Evolutionary conservation across 75 land plant species (phyloP).

Genomic region (Sequoiadendron giganteum): DNA sequence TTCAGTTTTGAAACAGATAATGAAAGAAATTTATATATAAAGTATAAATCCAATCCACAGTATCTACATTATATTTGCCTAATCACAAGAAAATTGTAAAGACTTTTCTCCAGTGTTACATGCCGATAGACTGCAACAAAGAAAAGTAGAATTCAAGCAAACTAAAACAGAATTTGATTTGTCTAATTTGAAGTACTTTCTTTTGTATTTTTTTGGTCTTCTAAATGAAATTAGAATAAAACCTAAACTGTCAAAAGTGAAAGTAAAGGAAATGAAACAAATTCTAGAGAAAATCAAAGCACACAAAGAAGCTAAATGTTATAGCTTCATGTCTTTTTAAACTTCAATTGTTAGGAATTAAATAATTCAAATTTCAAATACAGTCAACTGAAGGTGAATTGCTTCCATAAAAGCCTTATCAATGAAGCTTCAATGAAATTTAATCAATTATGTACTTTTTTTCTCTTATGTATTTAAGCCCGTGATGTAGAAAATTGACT

Average conservation of each 20-base stretch:
- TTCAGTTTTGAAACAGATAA: not conserved
- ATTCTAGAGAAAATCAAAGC: no score
- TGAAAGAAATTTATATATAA: not conserved
- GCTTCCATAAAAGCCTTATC: not conserved
- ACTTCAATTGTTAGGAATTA: not conserved
- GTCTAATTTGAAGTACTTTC: not conserved
- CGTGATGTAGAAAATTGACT: not conserved
- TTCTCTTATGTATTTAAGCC: not conserved
- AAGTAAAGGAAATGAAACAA: not conserved
- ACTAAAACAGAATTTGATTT: not conserved
- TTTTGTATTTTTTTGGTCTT: not conserved
- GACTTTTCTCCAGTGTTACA: not conserved
- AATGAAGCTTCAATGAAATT: not conserved
- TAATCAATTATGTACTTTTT: not conserved
- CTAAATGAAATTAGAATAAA: not conserved
- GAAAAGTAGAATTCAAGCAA: not conserved
- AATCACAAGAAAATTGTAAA: not conserved
- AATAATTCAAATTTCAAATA: not conserved
- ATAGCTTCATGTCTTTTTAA: not conserved
- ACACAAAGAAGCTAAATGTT: not conserved
- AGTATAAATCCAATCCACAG: not conserved
- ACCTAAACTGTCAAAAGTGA: not conserved
- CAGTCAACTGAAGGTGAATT: not conserved
- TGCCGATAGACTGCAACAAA: not conserved
- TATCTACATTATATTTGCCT: not conserved